Base-by-base conservation (phyloP, 495 filamentous ascomycete genomes). In the Melanomma pulvis-pyrius region DNA sequence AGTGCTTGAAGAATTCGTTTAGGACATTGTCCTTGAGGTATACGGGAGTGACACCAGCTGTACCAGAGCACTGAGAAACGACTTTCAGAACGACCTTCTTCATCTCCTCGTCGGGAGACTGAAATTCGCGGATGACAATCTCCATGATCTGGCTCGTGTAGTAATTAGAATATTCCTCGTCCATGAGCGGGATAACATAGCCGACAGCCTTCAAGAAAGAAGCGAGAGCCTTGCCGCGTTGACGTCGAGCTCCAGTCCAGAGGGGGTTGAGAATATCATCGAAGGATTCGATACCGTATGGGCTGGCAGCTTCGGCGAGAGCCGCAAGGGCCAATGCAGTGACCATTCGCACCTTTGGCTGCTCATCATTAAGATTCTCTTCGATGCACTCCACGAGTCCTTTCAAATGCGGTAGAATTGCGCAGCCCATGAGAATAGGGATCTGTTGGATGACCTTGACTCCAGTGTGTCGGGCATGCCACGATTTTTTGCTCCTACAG, bases 401-500 rank as follows among this genome's bases (percentile, higher is more conserved):
- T 75, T 96, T 97, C 51, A 99, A 84, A 74, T 99, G 93, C 34
- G 94, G 96, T 28, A 99, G 82, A 66, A 98, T 92, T 29, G 96
- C 96, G 74, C 94, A 98, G 32, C 96, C 96, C 93, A 99, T 97
- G 15, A 98, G 79, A 72, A 99, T 99, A n/a, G 96, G 93, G 70
- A 99, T 97, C 77, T 99, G 96, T 73, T 99, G 96, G 26, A 98
- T 89, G 69, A 99, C 97, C 81, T 98, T 98, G 52, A 98, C 96
- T 77, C 96, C 96, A n/a, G 96, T 99, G 75, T 99, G 96, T 65
- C 96, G 82, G 59, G 96, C 96, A 75, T 98, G 92, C 96, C 96
- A 99, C 44, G 94, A 98, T 75, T 97, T 98, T 78, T 98, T 98
- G 79, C 92, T 96, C 71, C 92, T 87, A 74, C 93, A 98, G 13